phyloP scores from a whole-genome alignment of 192 early-diverging fungal species.

The Podila horticola region DNA sequence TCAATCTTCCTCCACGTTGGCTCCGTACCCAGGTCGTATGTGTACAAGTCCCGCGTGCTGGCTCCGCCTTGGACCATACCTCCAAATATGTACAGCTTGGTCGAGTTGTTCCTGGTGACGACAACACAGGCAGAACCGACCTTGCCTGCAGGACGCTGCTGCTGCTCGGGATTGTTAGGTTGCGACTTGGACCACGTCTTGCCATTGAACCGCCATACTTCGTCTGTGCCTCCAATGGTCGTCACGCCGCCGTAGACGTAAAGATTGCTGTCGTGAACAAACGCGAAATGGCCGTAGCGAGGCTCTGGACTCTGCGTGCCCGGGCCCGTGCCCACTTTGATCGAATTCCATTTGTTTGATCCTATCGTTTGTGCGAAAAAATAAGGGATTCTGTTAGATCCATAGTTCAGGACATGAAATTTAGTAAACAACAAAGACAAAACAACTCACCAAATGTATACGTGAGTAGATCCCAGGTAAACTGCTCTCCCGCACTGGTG shows the following conservation, averaged over 20 bases:
- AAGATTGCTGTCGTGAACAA: conserved; percentile 26
- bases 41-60: conserved; percentile 21
- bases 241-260: conserved; percentile 47
- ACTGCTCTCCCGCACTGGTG: background rate
- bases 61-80: conserved; percentile 14
- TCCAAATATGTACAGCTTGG: conserved; percentile 25
- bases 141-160: background rate
- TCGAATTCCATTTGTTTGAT: conserved; percentile 35
- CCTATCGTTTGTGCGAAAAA: background rate
- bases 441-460: conserved; percentile 25
- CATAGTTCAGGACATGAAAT: too few species aligned
- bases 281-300: conserved; percentile 44
- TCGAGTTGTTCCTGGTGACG: conserved; percentile 15
- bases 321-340: too few species aligned
- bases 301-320: conserved; percentile 1
- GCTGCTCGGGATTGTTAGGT: conserved; percentile 7
- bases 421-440: background rate
- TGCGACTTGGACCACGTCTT: conserved; percentile 12
- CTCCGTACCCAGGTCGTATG: conserved; percentile 8
- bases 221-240: background rate
- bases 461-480: conserved; percentile 15
- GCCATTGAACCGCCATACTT: conserved; percentile 38
- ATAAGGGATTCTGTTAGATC: background rate
- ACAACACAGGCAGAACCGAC: conserved; percentile 17
- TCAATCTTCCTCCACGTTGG: conserved; percentile 7